These are phyloP conservation scores for Colletotrichum paranaense DNA, from an alignment of 2,329 filamentous ascomycete genomes.

Conservation along the genomic window DNA sequence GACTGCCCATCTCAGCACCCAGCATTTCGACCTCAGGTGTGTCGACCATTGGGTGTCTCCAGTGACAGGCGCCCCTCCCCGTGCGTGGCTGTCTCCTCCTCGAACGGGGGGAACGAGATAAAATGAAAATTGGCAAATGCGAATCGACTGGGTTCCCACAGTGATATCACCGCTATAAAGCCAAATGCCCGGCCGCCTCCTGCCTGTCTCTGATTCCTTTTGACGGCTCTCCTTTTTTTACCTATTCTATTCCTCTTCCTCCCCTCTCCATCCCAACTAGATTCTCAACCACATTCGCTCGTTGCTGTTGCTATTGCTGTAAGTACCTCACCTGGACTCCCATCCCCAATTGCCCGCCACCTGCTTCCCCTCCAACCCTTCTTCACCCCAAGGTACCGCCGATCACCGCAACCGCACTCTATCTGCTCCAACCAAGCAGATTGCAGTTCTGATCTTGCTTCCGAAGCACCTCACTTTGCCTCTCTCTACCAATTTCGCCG, in stretches of 20 bases:
- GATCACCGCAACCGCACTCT: constrained; percentile 17
- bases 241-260: neutral
- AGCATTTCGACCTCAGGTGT: neutral
- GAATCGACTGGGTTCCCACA: constrained; percentile 34
- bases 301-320: constrained; percentile 24
- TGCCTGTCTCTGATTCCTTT: neutral
- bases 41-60: neutral
- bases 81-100: neutral
- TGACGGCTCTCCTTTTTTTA: constrained; percentile 11
- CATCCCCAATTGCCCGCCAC: neutral
- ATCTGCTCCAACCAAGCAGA: constrained; percentile 15
- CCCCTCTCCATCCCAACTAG: constrained; percentile 2
- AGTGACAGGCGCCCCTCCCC: constrained; percentile 3
- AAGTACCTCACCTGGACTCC: constrained; percentile 5
- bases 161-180: constrained; percentile 37
- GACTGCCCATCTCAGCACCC: neutral
- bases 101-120: constrained; percentile 29
- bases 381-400: constrained; percentile 1
- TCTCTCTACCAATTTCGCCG: constrained; percentile 1
- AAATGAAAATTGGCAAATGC: constrained; percentile 37
- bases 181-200: constrained; percentile 27
- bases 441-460: neutral
- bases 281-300: constrained; percentile 21
- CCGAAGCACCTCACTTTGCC: constrained; percentile 20
- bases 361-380: neutral